Evolutionary conservation across 208 protist genomes (phyloP).

Genomic region (Wallacemonas sp.): DNA sequence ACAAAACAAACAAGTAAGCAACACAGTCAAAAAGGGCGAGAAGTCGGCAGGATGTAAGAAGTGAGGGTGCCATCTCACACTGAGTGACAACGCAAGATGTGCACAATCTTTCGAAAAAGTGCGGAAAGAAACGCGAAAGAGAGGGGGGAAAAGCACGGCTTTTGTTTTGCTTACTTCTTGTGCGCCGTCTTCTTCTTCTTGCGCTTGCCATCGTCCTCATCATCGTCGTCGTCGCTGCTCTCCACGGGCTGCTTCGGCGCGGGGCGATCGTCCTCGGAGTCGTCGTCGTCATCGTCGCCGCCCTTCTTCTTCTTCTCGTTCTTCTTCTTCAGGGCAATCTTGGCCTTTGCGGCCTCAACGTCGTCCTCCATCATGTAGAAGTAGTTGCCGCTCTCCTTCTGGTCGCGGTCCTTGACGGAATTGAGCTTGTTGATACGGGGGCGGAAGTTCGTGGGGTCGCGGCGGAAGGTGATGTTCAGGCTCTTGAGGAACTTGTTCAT

Average conservation of each 20-base stretch:
- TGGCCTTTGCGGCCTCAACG: conserved; percentile 40
- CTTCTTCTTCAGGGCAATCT: conserved; percentile 32
- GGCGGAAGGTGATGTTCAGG: conserved; percentile 98
- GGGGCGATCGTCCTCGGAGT: conserved; percentile 94
- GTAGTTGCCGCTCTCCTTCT: conserved; percentile 98
- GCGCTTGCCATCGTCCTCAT: conserved; percentile 27
- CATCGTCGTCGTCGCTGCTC: conserved; percentile 24
- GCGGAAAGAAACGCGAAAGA: conserved; percentile 26
- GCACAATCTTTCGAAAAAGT: neutral
- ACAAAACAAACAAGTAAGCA: conserved; percentile 20
- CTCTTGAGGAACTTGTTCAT: conserved; percentile 99
- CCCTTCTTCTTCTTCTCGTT: conserved; percentile 30
- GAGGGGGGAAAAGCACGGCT: neutral
- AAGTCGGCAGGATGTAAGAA: neutral
- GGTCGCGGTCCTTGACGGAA: conserved; percentile 98
- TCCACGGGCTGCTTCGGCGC: conserved; percentile 16
- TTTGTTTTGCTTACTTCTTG: conserved; percentile 35
- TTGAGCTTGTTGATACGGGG: conserved; percentile 99
- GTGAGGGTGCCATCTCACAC: neutral
- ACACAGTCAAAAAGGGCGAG: too few relatives aligned
- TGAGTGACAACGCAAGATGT: neutral
- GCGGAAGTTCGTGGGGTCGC: conserved; percentile 98
- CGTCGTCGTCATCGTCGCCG: conserved; percentile 71
- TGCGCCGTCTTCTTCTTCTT: conserved; percentile 33
- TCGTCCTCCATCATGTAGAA: conserved; percentile 96